A percentile compares a stretch with the other conserved stretches of the same genome.
phyloP scores from a whole-genome alignment of 2,329 filamentous ascomycete species.

The Penicillium oxalicum region DNA sequence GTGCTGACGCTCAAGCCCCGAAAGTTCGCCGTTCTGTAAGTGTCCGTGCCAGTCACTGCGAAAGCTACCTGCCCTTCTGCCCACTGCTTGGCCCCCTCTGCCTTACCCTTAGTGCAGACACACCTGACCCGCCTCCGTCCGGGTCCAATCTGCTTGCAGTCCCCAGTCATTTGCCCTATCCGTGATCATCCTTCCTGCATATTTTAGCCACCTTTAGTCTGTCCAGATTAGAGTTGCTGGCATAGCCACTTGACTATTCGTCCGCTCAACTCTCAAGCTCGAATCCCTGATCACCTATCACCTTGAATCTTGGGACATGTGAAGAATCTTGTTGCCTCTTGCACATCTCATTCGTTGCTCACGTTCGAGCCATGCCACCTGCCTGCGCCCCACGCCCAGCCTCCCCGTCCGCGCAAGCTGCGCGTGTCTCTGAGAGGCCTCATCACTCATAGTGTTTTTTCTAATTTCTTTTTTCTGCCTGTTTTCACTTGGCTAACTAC shows the following conservation, averaged over 20 bases:
- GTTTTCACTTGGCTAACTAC: too few species aligned
- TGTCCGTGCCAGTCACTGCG: slow-evolving; percentile 31
- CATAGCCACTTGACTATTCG: not conserved
- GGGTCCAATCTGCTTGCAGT: not conserved
- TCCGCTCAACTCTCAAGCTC: slow-evolving; percentile 10
- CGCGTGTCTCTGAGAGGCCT: slow-evolving; percentile 1
- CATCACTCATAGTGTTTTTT: not conserved
- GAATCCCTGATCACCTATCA: slow-evolving; percentile 20
- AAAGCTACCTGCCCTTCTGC: slow-evolving; percentile 5
- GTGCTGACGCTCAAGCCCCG: slow-evolving; percentile 71
- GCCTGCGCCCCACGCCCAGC: slow-evolving; percentile 21
- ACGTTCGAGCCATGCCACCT: slow-evolving; percentile 5
- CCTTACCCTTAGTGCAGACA: not conserved
- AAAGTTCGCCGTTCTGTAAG: slow-evolving; percentile 97
- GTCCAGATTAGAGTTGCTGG: slow-evolving; percentile 1
- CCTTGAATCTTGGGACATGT: slow-evolving; percentile 17
- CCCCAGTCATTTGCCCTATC: not conserved
- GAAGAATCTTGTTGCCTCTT: slow-evolving; percentile 6
- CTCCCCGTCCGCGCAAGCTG: slow-evolving; percentile 3
- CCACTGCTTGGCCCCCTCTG: not conserved
- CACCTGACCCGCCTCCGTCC: not conserved
- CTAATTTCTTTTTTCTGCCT: slow-evolving; percentile 25
- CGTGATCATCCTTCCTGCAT: slow-evolving; percentile 13
- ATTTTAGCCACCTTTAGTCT: slow-evolving; percentile 13
- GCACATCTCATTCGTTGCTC: slow-evolving; percentile 11